Evolutionary conservation across 257 asterid genomes (phyloP).

Genomic region (Cruciata laevipes): DNA sequence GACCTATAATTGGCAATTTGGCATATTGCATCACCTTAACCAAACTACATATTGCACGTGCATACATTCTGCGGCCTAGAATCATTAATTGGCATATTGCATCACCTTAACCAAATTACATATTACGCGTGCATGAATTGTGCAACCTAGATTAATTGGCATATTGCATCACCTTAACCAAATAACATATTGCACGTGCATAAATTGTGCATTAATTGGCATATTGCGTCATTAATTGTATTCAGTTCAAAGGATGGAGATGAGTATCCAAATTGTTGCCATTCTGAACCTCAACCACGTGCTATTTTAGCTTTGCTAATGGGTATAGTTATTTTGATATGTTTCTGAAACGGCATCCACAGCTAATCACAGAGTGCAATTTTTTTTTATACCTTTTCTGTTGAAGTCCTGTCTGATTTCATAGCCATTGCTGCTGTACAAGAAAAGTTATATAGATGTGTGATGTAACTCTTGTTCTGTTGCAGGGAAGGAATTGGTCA

Average conservation of each 20-base stretch:
- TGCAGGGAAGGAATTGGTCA: conserved; percentile 82
- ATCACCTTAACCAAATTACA: neutral
- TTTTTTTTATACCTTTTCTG: neutral
- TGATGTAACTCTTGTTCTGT: neutral
- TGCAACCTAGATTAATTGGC: neutral
- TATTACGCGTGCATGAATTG: neutral
- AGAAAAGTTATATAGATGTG: neutral
- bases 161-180: neutral
- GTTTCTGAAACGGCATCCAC: neutral
- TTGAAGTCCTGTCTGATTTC: conserved; percentile 1
- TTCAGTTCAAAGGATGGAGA: neutral
- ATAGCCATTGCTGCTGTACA: neutral
- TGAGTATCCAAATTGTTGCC: neutral
- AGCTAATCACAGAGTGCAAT: neutral
- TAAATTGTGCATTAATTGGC: neutral
- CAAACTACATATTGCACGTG: too few species aligned
- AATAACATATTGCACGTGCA: neutral
- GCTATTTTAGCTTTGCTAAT: neutral
- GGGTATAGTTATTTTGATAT: neutral
- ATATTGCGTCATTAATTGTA: neutral
- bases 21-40: too few species aligned
- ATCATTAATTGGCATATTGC: neutral
- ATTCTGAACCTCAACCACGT: neutral
- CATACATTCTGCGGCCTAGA: neutral
- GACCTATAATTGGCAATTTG: neutral